Evolutionary conservation across 177 flowering plant genomes (phyloP), one percentile per base, ranked within the genome.

Genomic region (Telopea speciosissima): DNA sequence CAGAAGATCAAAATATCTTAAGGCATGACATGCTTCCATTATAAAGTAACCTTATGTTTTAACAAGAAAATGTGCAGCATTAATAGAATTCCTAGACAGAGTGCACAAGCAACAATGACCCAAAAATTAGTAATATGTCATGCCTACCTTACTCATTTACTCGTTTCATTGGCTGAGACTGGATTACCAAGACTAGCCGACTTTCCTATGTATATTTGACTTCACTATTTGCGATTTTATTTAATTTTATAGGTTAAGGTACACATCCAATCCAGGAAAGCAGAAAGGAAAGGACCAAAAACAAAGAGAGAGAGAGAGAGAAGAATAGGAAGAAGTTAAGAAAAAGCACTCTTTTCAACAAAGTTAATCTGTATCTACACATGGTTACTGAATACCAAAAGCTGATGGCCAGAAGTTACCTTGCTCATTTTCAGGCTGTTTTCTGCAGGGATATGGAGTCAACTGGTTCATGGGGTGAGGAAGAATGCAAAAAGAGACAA

Each of bases 401-500:
- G 61, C 8, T 21, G 10, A 19, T 6, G n/a, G 24, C 61, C 22
- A 54, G 1, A 58, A 58, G 22, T n/a, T 58, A 58, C 61, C 24
- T 58, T 33, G 69, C 64, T 42, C 25, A 62, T 69, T 62, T 56
- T 66, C 71, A 64, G 33, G 62, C 74, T 6, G 63, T 33, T 33
- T 67, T 66, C 58, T 12, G 40, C 58, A 64, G 36, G 23, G 65
- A 52, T 21, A 16, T 58, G 62, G 70, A 44, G 44, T 45, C 33
- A 68, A 72, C 25, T 52, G 69, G 73, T 13, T 72, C 74, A 67
- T 76, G 74, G 16, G 62, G 40, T 65, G 84, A 58, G 54, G 84
- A 73, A 68, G 85, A 54, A 40, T 87, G 90, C 25, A 95, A 87
- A 81, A 89, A 95, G 67, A 95, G 88, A 70, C 99, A 95, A 28